These are phyloP conservation scores for Agaricales sp. DNA, from an alignment of 1,284 basidiomycete species.

Conservation along the genomic window DNA sequence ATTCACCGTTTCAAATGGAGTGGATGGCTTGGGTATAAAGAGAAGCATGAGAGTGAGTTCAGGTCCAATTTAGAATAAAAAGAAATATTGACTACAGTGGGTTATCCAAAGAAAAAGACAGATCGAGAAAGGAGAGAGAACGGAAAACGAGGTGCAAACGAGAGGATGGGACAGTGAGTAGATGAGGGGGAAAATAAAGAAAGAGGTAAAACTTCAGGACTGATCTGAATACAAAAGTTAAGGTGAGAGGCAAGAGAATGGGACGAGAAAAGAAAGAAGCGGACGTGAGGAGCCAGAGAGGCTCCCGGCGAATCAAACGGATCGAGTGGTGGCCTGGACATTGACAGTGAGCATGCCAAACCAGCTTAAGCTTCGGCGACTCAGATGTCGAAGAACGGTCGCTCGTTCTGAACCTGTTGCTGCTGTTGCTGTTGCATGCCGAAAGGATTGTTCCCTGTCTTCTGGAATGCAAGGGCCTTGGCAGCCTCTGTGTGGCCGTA, in stretches of 20 bases:
- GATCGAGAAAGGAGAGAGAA: not conserved
- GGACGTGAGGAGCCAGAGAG: too few relatives aligned
- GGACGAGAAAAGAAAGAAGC: too few relatives aligned
- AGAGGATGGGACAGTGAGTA: not conserved
- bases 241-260: too few relatives aligned
- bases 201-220: not conserved
- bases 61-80: too few relatives aligned
- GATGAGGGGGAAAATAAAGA: not conserved
- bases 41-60: too few relatives aligned
- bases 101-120: not conserved
- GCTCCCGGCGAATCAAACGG: too few relatives aligned
- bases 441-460: conserved; percentile 71
- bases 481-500: conserved; percentile 63
- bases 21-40: not conserved
- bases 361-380: too few relatives aligned
- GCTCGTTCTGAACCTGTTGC: conserved; percentile 47
- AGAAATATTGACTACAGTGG: not conserved
- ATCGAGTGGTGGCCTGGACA: too few relatives aligned
- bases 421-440: conserved; percentile 46
- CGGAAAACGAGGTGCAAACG: not conserved
- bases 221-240: not conserved
- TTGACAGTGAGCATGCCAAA: too few relatives aligned
- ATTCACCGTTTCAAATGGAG: too few relatives aligned
- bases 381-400: not conserved
- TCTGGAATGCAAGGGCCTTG: conserved; percentile 37